A percentile compares a stretch with the other conserved stretches of the same genome.
Conservation (phyloP, 805 yeast genomes). For the Lachancea nothofagi region DNA sequence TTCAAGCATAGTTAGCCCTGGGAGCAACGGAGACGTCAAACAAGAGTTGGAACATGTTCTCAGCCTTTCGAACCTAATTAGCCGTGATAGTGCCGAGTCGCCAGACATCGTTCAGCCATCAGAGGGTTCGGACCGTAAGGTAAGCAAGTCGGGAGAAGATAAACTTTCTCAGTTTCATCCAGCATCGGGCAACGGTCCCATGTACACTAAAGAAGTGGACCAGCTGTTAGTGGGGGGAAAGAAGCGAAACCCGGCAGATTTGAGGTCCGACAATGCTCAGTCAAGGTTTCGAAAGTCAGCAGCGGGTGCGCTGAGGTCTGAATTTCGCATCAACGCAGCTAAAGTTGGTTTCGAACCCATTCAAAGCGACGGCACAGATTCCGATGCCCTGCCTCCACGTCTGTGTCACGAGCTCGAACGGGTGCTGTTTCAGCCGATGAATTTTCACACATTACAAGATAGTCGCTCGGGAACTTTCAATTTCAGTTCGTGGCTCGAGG, state of each 20-base stretch:
- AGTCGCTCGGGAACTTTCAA: conserved; percentile 70
- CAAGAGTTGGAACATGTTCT: conserved; percentile 3
- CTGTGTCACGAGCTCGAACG: conserved; percentile 63
- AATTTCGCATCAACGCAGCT: not conserved
- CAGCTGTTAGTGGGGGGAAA: conserved; percentile 1
- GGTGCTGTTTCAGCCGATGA: conserved; percentile 70
- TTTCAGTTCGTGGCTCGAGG: conserved; percentile 54
- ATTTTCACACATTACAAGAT: conserved; percentile 70
- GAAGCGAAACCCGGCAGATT: not conserved
- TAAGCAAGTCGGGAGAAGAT: not conserved
- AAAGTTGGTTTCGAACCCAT: conserved; percentile 4
- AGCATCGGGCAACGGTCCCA: not conserved
- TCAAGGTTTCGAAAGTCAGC: not conserved
- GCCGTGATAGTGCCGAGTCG: not conserved
- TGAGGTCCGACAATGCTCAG: not conserved
- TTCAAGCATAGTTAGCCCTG: not conserved
- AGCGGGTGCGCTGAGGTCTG: not conserved
- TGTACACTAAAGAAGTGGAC: conserved; percentile 3
- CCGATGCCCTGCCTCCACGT: conserved; percentile 36
- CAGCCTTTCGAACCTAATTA: conserved; percentile 4
- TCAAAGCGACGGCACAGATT: not conserved
- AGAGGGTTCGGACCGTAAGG: not conserved
- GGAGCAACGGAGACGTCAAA: not conserved
- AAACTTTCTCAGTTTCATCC: not conserved
- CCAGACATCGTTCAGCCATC: not conserved